phyloP scores from a whole-genome alignment of 73 alveolate genomes.

The Paramecium octaurelia region DNA sequence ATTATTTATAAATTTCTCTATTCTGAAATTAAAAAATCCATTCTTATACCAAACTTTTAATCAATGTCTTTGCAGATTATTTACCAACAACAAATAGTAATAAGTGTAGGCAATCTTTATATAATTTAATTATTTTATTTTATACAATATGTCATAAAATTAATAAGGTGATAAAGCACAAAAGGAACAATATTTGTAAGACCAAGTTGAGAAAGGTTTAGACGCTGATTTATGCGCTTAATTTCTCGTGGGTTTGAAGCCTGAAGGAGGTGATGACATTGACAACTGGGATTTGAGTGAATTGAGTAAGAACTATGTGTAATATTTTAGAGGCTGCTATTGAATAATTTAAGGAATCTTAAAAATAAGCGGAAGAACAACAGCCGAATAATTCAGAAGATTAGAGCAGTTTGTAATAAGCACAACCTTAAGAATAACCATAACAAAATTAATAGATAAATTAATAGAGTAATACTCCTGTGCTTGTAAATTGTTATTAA shows the following conservation, averaged over 20 bases:
- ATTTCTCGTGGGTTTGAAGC: background rate
- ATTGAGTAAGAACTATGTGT: background rate
- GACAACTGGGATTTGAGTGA: background rate
- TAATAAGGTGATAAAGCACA: background rate
- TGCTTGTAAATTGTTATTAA: background rate
- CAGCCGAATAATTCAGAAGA: background rate
- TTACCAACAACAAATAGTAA: background rate
- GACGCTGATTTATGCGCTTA: background rate
- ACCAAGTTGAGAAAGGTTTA: slow-evolving; percentile 16
- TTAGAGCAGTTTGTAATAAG: background rate
- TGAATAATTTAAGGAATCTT: slow-evolving; percentile 12
- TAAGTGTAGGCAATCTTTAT: background rate
- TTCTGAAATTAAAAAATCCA: too few relatives aligned
- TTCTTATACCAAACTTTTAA: background rate
- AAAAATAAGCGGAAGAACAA: background rate
- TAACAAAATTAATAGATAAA: background rate
- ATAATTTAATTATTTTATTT: background rate
- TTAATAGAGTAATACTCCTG: background rate
- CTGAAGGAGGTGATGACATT: slow-evolving; percentile 28
- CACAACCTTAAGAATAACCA: background rate
- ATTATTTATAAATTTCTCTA: too few relatives aligned
- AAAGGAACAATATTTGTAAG: background rate
- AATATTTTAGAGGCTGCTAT: background rate
- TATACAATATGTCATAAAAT: background rate
- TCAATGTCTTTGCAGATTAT: background rate